Evolutionary conservation across 441 rosid genomes (phyloP).

Genomic region (Euphorbia corollata): DNA sequence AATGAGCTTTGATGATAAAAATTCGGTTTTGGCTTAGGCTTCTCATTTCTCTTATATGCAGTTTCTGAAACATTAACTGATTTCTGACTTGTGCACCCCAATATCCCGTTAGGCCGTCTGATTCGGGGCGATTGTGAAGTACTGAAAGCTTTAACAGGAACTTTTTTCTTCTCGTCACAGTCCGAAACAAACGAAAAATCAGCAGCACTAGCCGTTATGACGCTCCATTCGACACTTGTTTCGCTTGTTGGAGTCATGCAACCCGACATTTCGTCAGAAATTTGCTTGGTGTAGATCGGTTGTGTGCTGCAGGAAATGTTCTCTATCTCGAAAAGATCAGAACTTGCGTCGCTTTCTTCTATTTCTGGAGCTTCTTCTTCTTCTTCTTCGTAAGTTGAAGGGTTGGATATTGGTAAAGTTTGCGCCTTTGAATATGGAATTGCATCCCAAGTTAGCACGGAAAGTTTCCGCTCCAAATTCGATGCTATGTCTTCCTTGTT

Average conservation of each 20-base stretch:
- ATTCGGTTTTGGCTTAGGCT: constrained; percentile 30
- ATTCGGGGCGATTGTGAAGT: constrained; percentile 14
- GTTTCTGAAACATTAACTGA: constrained; percentile 51
- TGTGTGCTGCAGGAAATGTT: constrained; percentile 38
- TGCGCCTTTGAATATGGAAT: constrained; percentile 53
- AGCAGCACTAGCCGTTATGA: constrained; percentile 67
- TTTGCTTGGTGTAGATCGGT: constrained; percentile 28
- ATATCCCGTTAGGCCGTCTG: constrained; percentile 30
- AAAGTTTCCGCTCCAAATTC: constrained; percentile 66
- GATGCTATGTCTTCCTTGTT: constrained; percentile 43
- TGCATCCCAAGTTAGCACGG: constrained; percentile 84
- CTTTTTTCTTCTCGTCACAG: constrained; percentile 36
- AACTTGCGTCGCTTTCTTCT: constrained; percentile 59
- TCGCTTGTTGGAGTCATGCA: constrained; percentile 30
- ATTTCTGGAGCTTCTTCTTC: constrained; percentile 2
- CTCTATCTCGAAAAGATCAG: constrained; percentile 87
- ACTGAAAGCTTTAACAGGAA: constrained; percentile 14
- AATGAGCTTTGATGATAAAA: constrained; percentile 24
- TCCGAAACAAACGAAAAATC: constrained; percentile 50
- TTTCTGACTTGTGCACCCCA: constrained; percentile 63
- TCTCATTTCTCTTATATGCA: constrained; percentile 29
- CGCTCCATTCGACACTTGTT: constrained; percentile 75
- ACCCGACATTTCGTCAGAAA: constrained; percentile 32
- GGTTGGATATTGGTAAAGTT: constrained; percentile 25
- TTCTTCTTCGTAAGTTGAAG: constrained; percentile 38